Base-by-base conservation (phyloP, 139 green algal species). In the Picochlorum sp. region DNA sequence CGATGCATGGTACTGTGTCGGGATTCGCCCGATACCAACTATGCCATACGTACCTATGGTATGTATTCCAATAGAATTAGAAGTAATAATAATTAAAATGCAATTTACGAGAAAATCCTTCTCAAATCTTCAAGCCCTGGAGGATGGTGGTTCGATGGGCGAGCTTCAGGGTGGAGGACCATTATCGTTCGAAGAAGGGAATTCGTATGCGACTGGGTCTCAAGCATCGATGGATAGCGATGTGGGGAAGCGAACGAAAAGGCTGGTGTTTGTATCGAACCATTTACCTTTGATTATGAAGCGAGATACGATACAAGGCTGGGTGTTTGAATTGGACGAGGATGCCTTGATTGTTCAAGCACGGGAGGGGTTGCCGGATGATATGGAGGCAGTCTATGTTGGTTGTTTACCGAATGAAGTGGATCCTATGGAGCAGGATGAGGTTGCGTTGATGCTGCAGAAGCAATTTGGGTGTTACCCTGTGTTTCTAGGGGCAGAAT, bases 301-400 rank as follows among this genome's bases (percentile, higher is more conserved):
- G 56, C 68, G 65, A 16, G 62, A 65, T 16, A 70, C 70, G 6
- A 65, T 63, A 4, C 65, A 38, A 14, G 77, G 66, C 1, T 98
- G 88, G 87, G 76, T 79, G 44, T 98, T 98, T 67, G 86, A 92
- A 60, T 92, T 84, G 84, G 89, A 98, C 70, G 84, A 96, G 60
- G 92, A 98, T 69, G 87, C 92, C 6, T 77, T 98, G 20, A 80
- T 96, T 15, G 77, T 77, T 0, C 92, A 98, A 72, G 94, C 94
- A 3, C 78, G 88, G 78, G 89, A 92, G 30, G 89, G 88, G 6
- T 57, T 93, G 10, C 72, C 72, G 3, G 61, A 81, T 0, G 83
- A 89, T 21, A 75, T 83, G 26, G 85, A 96, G 9, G 79, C 90
- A 1, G 15, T 95, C 15, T 92, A 88, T 63, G 86, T 95, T 0